phyloP scores from a whole-genome alignment of 1,284 basidiomycete genomes.

The Leccinum angustisporum region DNA sequence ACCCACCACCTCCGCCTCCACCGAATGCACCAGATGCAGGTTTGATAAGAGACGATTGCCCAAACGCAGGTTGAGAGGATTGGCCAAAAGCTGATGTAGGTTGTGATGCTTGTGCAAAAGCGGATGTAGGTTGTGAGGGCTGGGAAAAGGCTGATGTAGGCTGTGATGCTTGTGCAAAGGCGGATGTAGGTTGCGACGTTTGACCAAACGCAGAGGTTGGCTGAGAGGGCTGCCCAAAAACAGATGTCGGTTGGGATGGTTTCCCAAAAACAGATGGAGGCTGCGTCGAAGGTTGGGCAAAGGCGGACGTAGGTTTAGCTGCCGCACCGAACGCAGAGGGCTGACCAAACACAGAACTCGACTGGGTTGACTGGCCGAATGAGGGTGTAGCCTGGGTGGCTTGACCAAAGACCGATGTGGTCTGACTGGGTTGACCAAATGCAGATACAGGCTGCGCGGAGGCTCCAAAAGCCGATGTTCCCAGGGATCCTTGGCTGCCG shows the following conservation, averaged over 20 bases:
- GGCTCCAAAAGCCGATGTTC: constrained; percentile 41
- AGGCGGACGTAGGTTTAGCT: constrained; percentile 38
- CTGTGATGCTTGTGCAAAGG: constrained; percentile 38
- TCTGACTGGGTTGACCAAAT: constrained; percentile 35
- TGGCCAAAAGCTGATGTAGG: constrained; percentile 37
- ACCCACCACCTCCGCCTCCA: constrained; percentile 33
- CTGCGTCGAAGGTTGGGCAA: constrained; percentile 34
- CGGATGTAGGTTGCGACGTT: constrained; percentile 33
- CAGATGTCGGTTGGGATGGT: constrained; percentile 26
- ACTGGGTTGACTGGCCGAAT: constrained; percentile 37
- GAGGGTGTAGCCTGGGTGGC: constrained; percentile 35
- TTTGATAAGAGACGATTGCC: constrained; percentile 34
- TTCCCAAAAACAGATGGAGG: constrained; percentile 35
- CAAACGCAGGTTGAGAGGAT: constrained; percentile 38
- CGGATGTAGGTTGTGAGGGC: constrained; percentile 35
- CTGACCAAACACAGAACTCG: constrained; percentile 44
- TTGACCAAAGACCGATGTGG: constrained; percentile 28
- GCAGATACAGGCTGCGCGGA: constrained; percentile 36
- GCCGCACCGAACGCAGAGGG: constrained; percentile 39
- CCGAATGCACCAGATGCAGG: constrained; percentile 34
- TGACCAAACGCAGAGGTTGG: constrained; percentile 30
- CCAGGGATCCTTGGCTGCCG: constrained; percentile 32
- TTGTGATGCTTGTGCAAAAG: constrained; percentile 38
- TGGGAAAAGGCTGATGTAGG: constrained; percentile 44
- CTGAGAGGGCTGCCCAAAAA: constrained; percentile 33